Percentiles rank a stretch among this genome's conserved stretches.
These are phyloP conservation scores for Fusarium sterilihyphosum DNA, from an alignment of 2,329 filamentous ascomycete species.

Conservation along the genomic window DNA sequence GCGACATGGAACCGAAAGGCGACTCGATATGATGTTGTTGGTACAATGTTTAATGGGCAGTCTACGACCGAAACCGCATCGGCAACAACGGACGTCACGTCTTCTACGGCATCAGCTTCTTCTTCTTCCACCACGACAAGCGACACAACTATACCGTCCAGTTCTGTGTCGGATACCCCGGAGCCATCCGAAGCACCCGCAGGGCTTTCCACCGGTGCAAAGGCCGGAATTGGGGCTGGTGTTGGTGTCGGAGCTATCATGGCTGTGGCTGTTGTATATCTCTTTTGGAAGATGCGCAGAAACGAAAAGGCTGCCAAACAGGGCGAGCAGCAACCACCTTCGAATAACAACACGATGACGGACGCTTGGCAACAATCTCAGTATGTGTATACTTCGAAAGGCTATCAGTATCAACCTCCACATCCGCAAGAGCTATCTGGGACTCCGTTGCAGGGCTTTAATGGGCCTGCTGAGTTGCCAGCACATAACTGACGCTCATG, in stretches of 20 bases:
- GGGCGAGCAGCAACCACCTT: not conserved
- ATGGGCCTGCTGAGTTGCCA: slow-evolving; percentile 17
- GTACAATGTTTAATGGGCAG: slow-evolving; percentile 17
- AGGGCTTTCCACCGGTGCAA: slow-evolving; percentile 5
- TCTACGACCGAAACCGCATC: not conserved
- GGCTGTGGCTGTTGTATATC: not conserved
- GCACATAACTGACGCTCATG: slow-evolving; percentile 15
- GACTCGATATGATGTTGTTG: slow-evolving; percentile 28
- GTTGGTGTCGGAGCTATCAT: slow-evolving; percentile 1
- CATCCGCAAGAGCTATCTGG: slow-evolving; percentile 21
- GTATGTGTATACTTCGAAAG: not conserved
- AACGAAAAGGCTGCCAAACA: not conserved
- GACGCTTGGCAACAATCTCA: slow-evolving; percentile 15
- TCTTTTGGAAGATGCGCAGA: slow-evolving; percentile 28
- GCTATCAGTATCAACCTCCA: not conserved
- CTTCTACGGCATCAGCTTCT: not conserved
- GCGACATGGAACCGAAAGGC: slow-evolving; percentile 33
- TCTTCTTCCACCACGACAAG: not conserved
- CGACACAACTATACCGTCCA: not conserved
- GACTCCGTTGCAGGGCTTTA: slow-evolving; percentile 6
- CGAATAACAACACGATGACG: not conserved
- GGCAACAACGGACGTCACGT: not conserved
- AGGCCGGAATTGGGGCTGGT: slow-evolving; percentile 27
- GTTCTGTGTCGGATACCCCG: not conserved
- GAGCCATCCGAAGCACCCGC: not conserved